Evolutionary conservation across 78 protist genomes (phyloP).

Genomic region (Polysphondylium violaceum): DNA sequence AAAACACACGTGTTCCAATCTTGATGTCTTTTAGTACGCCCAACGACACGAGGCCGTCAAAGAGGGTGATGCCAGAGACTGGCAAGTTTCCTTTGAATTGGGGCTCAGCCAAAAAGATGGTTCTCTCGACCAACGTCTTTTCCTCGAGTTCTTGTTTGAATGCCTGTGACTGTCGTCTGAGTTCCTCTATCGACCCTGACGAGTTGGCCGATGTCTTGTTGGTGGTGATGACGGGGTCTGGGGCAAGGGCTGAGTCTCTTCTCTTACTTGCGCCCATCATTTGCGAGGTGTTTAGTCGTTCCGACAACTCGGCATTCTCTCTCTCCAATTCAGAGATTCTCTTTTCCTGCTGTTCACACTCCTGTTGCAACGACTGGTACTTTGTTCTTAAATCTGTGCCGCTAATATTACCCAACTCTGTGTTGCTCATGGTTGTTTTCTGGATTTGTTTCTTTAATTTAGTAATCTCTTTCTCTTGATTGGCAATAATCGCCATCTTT

Average conservation of each 20-base stretch:
- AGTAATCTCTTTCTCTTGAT: slow-evolving; percentile 53
- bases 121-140: slow-evolving; percentile 40
- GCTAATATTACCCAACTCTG: slow-evolving; percentile 18
- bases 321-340: slow-evolving; percentile 36
- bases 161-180: slow-evolving; percentile 23
- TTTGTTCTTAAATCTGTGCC: slow-evolving; percentile 43
- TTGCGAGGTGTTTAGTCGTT: neutral
- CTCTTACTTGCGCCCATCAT: neutral
- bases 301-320: slow-evolving; percentile 22
- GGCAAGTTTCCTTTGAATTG: slow-evolving; percentile 61
- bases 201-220: slow-evolving; percentile 11
- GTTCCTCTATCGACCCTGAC: slow-evolving; percentile 53
- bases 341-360: slow-evolving; percentile 36
- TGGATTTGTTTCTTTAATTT: slow-evolving; percentile 63
- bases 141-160: slow-evolving; percentile 62
- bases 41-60: slow-evolving; percentile 35
- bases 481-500: slow-evolving; percentile 51
- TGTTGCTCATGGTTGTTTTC: neutral
- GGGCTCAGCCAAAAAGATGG: slow-evolving; percentile 54
- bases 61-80: slow-evolving; percentile 42
- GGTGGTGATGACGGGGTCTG: neutral
- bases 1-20: slow-evolving; percentile 39
- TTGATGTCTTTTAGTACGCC: slow-evolving; percentile 61
- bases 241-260: slow-evolving; percentile 8
- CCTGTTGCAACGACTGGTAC: slow-evolving; percentile 47